Conservation (phyloP, 202 grass and related monocot species). For the Bolboschoenoplectus hybrid region DNA sequence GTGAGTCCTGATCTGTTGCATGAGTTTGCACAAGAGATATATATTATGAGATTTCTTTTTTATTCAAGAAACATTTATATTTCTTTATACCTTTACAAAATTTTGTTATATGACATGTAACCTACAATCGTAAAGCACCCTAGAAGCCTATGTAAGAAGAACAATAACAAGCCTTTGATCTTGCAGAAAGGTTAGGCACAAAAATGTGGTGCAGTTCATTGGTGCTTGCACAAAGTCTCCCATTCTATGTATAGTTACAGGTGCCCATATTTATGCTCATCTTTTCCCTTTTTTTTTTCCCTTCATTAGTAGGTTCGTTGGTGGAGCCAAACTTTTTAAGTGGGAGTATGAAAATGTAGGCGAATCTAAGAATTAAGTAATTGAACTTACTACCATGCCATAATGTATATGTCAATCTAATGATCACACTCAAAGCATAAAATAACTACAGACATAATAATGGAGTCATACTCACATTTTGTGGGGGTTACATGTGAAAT, state of each 20-base stretch:
- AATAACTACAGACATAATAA: background rate
- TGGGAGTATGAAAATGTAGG: background rate
- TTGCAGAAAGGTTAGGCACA: slow-evolving; percentile 86
- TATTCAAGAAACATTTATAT: background rate
- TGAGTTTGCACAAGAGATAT: slow-evolving; percentile 96
- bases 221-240: slow-evolving; percentile 87
- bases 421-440: background rate
- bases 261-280: slow-evolving; percentile 42
- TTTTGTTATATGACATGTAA: background rate
- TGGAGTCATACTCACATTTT: background rate
- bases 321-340: background rate
- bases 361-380: background rate
- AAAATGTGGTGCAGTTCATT: slow-evolving; percentile 93
- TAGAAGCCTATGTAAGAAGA: background rate
- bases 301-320: background rate
- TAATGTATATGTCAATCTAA: background rate
- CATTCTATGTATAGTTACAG: slow-evolving; percentile 84
- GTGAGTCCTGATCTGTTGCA: slow-evolving; percentile 69
- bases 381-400: background rate
- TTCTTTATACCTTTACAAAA: background rate
- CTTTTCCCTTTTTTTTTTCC: background rate
- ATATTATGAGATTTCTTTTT: slow-evolving; percentile 69
- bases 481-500: background rate
- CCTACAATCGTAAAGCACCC: background rate
- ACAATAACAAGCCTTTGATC: slow-evolving; percentile 23